Evolutionary conservation across 768 basidiomycete genomes (phyloP).

Genomic region (Kwoniella newhampshirensis): DNA sequence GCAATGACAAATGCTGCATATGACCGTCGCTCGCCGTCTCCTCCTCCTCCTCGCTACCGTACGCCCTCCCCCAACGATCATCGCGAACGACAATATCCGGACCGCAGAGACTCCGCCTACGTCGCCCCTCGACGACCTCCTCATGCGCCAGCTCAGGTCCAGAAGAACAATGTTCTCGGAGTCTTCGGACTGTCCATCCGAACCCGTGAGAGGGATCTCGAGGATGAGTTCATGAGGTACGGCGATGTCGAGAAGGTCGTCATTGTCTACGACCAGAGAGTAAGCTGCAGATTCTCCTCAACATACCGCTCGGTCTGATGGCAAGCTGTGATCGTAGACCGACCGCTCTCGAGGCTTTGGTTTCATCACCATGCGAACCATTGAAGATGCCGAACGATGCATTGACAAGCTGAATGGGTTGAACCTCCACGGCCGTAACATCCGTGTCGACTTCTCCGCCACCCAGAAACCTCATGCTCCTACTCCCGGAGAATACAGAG

Average conservation of each 20-base stretch:
- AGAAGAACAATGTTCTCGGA: slow-evolving; percentile 83
- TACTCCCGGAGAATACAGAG: slow-evolving; percentile 98
- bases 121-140: slow-evolving; percentile 12
- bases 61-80: not conserved
- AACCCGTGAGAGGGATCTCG: slow-evolving; percentile 87
- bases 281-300: slow-evolving; percentile 57
- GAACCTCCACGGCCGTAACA: slow-evolving; percentile 89
- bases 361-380: slow-evolving; percentile 87
- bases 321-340: slow-evolving; percentile 57
- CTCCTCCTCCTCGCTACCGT: not conserved
- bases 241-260: slow-evolving; percentile 92
- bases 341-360: slow-evolving; percentile 97
- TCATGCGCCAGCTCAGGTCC: slow-evolving; percentile 15
- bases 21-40: slow-evolving; percentile 8
- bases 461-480: slow-evolving; percentile 91
- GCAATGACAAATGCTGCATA: too few species aligned
- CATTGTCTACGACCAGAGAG: slow-evolving; percentile 94
- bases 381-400: slow-evolving; percentile 84
- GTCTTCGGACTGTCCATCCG: slow-evolving; percentile 98
- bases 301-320: not conserved
- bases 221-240: slow-evolving; percentile 86
- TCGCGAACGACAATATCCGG: slow-evolving; percentile 4
- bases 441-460: slow-evolving; percentile 95
- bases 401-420: slow-evolving; percentile 89
- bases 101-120: slow-evolving; percentile 1